Percentiles rank a stretch among this genome's conserved stretches.
Conservation (phyloP, 306 rosid species). For the Sphenostylis stenocarpa region DNA sequence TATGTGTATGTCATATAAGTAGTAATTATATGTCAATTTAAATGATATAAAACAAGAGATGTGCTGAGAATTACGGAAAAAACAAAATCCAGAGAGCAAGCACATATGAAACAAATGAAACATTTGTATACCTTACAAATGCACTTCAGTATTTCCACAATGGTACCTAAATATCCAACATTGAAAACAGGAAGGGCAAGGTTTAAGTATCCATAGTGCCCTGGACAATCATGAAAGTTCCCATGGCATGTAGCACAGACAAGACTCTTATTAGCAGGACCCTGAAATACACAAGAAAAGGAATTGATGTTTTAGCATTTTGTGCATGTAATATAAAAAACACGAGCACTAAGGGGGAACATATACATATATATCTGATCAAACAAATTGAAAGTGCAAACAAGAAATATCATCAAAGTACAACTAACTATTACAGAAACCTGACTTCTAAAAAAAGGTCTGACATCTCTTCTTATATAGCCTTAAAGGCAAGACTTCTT, state of each 20-base stretch:
- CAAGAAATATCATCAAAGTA: not conserved
- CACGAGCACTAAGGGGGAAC: not conserved
- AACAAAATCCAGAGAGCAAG: constrained; percentile 4
- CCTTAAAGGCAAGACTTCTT: not conserved
- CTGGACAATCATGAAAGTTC: constrained; percentile 59
- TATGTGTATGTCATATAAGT: not conserved
- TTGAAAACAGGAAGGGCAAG: constrained; percentile 81
- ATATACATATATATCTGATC: not conserved
- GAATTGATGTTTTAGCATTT: constrained; percentile 4
- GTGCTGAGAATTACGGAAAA: not conserved
- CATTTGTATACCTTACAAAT: constrained; percentile 74
- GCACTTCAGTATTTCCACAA: constrained; percentile 78
- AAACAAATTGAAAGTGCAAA: not conserved
- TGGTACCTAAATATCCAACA: constrained; percentile 59
- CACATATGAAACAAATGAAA: not conserved
- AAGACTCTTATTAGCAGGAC: constrained; percentile 65
- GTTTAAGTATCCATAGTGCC: constrained; percentile 76
- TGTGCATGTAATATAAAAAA: not conserved
- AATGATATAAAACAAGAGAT: not conserved
- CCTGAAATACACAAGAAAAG: constrained; percentile 48
- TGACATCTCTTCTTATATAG: not conserved
- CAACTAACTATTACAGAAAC: not conserved
- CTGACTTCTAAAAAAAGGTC: not conserved
- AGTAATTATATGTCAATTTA: not conserved
- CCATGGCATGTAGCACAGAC: constrained; percentile 80